phyloP scores from a whole-genome alignment of 139 green algal species.

The Tetraselmis chui region DNA sequence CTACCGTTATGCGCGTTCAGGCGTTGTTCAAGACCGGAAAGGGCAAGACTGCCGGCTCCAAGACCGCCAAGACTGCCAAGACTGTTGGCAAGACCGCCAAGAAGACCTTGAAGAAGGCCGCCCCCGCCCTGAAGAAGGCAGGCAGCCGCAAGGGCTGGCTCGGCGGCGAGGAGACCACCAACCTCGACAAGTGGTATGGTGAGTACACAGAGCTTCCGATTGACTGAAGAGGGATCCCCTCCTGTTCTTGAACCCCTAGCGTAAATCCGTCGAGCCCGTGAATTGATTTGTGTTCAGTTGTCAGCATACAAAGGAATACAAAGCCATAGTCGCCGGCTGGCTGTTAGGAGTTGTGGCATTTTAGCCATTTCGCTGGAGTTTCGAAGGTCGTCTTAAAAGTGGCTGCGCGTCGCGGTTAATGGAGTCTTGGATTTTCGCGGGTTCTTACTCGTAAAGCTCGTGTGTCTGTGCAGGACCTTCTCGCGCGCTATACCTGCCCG shows the following conservation, averaged over 20 bases:
- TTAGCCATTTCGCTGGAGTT: background rate
- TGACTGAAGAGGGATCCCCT: too few species aligned
- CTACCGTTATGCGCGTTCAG: slow-evolving; percentile 17
- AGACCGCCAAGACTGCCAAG: slow-evolving; percentile 8
- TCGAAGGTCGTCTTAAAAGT: background rate
- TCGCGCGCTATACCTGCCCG: slow-evolving; percentile 76
- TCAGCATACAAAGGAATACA: background rate
- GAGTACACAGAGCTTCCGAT: slow-evolving; percentile 13
- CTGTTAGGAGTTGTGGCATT: background rate
- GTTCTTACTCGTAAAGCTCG: background rate
- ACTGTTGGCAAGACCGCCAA: too few species aligned
- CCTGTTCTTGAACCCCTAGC: too few species aligned
- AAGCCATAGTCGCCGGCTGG: background rate
- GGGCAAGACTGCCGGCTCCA: background rate
- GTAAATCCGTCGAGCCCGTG: background rate
- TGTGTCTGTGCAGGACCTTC: slow-evolving; percentile 55
- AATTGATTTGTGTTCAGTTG: background rate
- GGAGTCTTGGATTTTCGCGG: background rate
- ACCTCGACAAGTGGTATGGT: slow-evolving; percentile 85
- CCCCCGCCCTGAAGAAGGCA: slow-evolving; percentile 20
- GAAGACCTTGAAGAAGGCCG: slow-evolving; percentile 24
- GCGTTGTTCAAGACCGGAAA: slow-evolving; percentile 42
- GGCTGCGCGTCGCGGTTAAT: background rate
- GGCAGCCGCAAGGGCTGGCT: slow-evolving; percentile 49
- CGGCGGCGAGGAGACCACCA: slow-evolving; percentile 31